Evolutionary conservation across 73 alveolate species (phyloP), one percentile per base, ranked within the genome.

Genomic region (Paraurostyla sp.): DNA sequence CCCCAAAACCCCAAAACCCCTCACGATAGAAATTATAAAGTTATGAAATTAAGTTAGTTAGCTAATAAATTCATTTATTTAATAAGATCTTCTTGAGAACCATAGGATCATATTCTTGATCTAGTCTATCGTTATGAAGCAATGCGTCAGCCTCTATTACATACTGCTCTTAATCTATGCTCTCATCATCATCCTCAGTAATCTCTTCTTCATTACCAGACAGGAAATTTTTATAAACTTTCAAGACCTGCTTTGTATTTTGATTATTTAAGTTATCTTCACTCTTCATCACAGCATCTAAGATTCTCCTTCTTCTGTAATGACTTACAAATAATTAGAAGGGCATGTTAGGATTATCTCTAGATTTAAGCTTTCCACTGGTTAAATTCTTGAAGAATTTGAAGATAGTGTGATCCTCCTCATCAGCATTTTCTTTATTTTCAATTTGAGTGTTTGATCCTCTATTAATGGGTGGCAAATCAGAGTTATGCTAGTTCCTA

Each of bases 351-450:
- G 69, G 69, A 36, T 73, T 52, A 15, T 85, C 93, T 33, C 25
- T 7, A 33, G 73, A 54, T 48, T 52, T 45, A 29, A 52, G 42
- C 9, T 52, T 46, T 13, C 93, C 81, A 52, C 40, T 85, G 4
- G 85, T 62, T 23, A 78, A 65, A 88, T 92, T 92, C 85, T 92
- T 92, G 71, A 92, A 92, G 89, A 92, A 88, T 18, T 88, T 89
- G 80, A 58, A 92, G 16, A 92, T 92, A 7, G 93, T 75, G 57
- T 92, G 83, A 36, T 78, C 93, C 23, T 78, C 58, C 43, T 48
- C 80, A 22, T 71, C 88, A 30, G 48, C 93, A 69, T 35, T 69
- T 15, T 86, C 16, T 30, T 27, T 6, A 62, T 20, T 25, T 23
- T 62, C 27, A 6, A 23, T 27, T 29, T 4, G 27, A 27, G 15